Percentiles rank a stretch among this genome's conserved stretches.
Evolutionary conservation across 495 filamentous ascomycete genomes (phyloP).

Genomic region (Lophiotrema nucula): DNA sequence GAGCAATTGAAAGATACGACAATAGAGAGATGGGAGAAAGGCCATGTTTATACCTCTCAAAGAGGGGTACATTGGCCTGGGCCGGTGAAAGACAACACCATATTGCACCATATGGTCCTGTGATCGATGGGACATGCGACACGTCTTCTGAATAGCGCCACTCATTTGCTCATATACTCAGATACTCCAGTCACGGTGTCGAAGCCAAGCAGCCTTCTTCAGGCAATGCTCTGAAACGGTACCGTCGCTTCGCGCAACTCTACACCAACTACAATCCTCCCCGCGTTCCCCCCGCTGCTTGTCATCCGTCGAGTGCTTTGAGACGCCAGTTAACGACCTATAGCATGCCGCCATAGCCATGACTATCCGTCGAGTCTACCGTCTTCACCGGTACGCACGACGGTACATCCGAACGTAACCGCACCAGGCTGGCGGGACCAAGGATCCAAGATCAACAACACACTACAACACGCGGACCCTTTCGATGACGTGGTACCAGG

Average conservation of each 20-base stretch:
- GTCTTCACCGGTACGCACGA: neutral
- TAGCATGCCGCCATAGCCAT: neutral
- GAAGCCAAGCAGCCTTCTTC: neutral
- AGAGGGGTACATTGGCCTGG: neutral
- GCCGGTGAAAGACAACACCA: neutral
- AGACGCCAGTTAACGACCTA: neutral
- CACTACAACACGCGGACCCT: neutral
- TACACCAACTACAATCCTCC: neutral
- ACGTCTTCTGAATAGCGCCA: neutral
- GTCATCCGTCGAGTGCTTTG: neutral
- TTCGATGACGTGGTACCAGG: neutral
- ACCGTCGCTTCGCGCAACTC: neutral
- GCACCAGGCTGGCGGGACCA: neutral
- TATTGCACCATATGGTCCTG: neutral
- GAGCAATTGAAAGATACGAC: neutral
- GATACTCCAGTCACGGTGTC: too few species aligned
- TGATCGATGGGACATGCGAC: neutral
- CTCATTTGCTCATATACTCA: neutral
- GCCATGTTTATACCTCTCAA: neutral
- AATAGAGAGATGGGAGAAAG: neutral
- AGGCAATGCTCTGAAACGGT: neutral
- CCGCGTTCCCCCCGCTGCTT: constrained; percentile 1
- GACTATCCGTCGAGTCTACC: neutral
- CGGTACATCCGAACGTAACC: neutral
- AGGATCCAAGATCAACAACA: neutral